Base-by-base conservation (phyloP, 2,329 filamentous ascomycete genomes). In the Ophiostoma triangulosporum region DNA sequence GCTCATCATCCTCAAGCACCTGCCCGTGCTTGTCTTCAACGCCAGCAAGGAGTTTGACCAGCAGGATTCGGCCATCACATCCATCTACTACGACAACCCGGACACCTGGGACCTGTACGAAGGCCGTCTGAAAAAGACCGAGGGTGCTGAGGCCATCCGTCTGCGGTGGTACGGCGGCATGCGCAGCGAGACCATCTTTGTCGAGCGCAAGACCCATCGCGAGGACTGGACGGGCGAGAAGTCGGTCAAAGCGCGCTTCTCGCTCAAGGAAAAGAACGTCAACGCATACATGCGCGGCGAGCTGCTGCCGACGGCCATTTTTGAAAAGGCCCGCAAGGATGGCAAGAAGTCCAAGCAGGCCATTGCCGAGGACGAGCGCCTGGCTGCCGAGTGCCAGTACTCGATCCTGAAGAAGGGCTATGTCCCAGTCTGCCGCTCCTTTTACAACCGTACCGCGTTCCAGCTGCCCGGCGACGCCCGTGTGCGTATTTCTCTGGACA, bases 151-250 rank as follows among this genome's bases (percentile, higher is more conserved):
- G 70, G 93, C 93, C 6, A 95, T 97, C 61, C 88, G 93, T 64
- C 75, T 98, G 56, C 81, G 93, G 60, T 98, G 93, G 93, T 98
- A 98, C 64, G 93, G 93, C 56, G 89, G 88, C 40, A 96, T 98
- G 91, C 82, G 93, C 62, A 88, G 75, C 52, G 90, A 97, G 64
- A 93, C 88, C 53, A 94, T 97, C 54, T 98, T 97, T 64, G 85
- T 98, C 24, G 93, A 98, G 73, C 81, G 93, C 58, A 98, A 98
- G 71, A 98, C 93, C 1, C 93, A 98, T 72, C 84, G 93, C 36
- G 93, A 98, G 68, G 93, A 98, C 67, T 98, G 93, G 93, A 98
- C 93, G 0, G 93, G 93, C 55, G 93, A 98, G 68, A 95, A 97
- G 71, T 97, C 91, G 1, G 93, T 98, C 70, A 98, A 98, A 73